phyloP scores from a whole-genome alignment of 2,329 filamentous ascomycete genomes.

The Neofusicoccum sp. region DNA sequence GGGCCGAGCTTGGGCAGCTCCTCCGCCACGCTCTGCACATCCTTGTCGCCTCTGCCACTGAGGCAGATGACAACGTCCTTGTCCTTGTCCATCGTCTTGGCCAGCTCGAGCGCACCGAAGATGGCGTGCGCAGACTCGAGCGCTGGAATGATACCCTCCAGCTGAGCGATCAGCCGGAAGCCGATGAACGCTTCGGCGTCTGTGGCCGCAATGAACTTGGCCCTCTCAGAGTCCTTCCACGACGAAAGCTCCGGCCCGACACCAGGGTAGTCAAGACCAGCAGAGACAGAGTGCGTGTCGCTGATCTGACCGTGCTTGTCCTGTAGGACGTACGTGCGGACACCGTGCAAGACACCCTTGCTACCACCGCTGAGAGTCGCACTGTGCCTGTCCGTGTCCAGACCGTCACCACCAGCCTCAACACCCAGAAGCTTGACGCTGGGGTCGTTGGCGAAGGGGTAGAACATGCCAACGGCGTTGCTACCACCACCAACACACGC shows the following conservation, averaged over 20 bases:
- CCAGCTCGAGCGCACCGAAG: constrained; percentile 83
- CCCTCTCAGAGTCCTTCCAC: constrained; percentile 90
- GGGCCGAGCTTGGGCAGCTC: constrained; percentile 87
- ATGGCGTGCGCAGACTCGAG: constrained; percentile 93
- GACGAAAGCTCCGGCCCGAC: constrained; percentile 88
- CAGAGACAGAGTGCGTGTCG: constrained; percentile 95
- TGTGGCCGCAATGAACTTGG: constrained; percentile 87
- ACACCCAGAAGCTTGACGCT: constrained; percentile 89
- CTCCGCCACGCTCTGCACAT: constrained; percentile 96
- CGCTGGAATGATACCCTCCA: constrained; percentile 96
- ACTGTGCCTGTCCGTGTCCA: constrained; percentile 82
- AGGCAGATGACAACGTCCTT: constrained; percentile 93
- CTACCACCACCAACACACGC: constrained; percentile 95
- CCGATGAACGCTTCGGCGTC: constrained; percentile 88
- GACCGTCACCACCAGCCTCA: constrained; percentile 90
- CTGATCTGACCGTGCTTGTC: constrained; percentile 89
- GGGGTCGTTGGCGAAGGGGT: constrained; percentile 84
- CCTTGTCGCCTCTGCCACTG: constrained; percentile 94
- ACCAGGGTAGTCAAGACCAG: constrained; percentile 94
- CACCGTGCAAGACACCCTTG: constrained; percentile 93
- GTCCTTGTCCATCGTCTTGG: constrained; percentile 87
- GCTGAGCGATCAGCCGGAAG: constrained; percentile 80
- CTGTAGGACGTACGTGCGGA: constrained; percentile 93
- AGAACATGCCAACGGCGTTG: constrained; percentile 98
- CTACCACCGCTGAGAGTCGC: constrained; percentile 84